A percentile compares a stretch with the other conserved stretches of the same genome.
Evolutionary conservation across 352 stramenopile species (phyloP).

Genomic region (Blastocystis sp.): DNA sequence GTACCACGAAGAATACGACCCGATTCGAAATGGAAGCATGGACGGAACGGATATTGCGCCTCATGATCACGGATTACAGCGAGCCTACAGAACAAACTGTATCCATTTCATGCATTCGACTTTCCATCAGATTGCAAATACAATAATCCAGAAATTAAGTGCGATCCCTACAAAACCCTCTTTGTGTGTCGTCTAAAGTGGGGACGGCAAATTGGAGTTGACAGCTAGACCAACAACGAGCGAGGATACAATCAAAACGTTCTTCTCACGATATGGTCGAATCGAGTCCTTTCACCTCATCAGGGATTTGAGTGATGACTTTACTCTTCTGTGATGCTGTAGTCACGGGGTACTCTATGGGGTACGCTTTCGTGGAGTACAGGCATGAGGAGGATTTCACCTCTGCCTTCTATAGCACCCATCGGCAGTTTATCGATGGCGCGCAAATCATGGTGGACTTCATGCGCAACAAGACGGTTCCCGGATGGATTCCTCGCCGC

Average conservation of each 20-base stretch:
- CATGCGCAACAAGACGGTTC: slow-evolving; percentile 55
- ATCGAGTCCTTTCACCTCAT: slow-evolving; percentile 26
- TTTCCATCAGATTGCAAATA: slow-evolving; percentile 35
- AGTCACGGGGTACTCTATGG: slow-evolving; percentile 56
- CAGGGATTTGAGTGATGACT: slow-evolving; percentile 40
- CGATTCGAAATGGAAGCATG: slow-evolving; percentile 69
- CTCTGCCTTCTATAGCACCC: slow-evolving; percentile 51
- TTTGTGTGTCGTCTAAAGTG: slow-evolving; percentile 65
- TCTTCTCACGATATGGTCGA: slow-evolving; percentile 55
- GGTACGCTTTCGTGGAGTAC: slow-evolving; percentile 64
- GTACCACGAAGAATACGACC: slow-evolving; percentile 69
- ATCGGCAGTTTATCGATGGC: slow-evolving; percentile 23
- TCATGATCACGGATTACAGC: slow-evolving; percentile 69
- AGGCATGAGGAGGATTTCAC: slow-evolving; percentile 59
- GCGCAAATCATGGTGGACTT: slow-evolving; percentile 66
- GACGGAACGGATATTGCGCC: slow-evolving; percentile 65
- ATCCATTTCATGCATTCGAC: neutral
- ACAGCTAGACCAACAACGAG: slow-evolving; percentile 24
- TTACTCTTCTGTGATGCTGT: neutral
- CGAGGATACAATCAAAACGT: slow-evolving; percentile 37
- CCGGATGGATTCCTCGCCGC: slow-evolving; percentile 60
- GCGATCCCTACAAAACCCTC: slow-evolving; percentile 59
- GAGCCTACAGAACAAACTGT: slow-evolving; percentile 60
- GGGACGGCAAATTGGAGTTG: neutral
- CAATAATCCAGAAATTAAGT: neutral